phyloP scores from a whole-genome alignment of 1,139 yeast species.

The Hansenula lynferdii region DNA sequence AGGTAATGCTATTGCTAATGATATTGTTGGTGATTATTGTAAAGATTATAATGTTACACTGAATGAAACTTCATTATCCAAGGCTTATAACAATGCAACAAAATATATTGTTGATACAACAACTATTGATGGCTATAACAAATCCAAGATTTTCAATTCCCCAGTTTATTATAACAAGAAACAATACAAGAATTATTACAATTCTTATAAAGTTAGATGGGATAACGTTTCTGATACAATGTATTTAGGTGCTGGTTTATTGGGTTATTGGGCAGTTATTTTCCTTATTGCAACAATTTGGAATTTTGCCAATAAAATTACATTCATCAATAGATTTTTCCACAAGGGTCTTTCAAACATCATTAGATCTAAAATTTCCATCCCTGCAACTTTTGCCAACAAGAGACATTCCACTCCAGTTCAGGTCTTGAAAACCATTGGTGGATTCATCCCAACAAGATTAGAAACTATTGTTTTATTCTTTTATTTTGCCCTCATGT shows the following conservation, averaged over 20 bases:
- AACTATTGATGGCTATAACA: constrained; percentile 26
- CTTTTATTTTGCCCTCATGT: constrained; percentile 36
- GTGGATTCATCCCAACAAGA: constrained; percentile 46
- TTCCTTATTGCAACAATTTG: constrained; percentile 35
- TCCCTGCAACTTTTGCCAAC: constrained; percentile 39
- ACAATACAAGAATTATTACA: constrained; percentile 31
- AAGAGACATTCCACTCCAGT: constrained; percentile 23
- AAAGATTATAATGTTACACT: constrained; percentile 16
- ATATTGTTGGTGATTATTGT: constrained; percentile 16
- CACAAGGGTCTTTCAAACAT: constrained; percentile 30
- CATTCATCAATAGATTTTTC: constrained; percentile 31
- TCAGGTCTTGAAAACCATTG: constrained; percentile 7
- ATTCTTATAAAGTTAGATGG: constrained; percentile 28
- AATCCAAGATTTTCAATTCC: constrained; percentile 19
- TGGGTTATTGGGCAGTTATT: constrained; percentile 47
- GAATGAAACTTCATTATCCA: constrained; percentile 28
- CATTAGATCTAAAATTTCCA: constrained; percentile 39
- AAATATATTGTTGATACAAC: constrained; percentile 27
- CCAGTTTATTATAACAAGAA: constrained; percentile 26
- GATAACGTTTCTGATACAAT: constrained; percentile 37
- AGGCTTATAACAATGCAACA: constrained; percentile 38
- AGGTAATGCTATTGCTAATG: constrained; percentile 9
- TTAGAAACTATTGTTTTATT: constrained; percentile 45
- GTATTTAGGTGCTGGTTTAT: constrained; percentile 42
- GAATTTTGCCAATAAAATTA: constrained; percentile 34